Percentiles rank a stretch among this genome's conserved stretches.
phyloP scores from a whole-genome alignment of 805 yeast genomes.

The Candida tibetensis region DNA sequence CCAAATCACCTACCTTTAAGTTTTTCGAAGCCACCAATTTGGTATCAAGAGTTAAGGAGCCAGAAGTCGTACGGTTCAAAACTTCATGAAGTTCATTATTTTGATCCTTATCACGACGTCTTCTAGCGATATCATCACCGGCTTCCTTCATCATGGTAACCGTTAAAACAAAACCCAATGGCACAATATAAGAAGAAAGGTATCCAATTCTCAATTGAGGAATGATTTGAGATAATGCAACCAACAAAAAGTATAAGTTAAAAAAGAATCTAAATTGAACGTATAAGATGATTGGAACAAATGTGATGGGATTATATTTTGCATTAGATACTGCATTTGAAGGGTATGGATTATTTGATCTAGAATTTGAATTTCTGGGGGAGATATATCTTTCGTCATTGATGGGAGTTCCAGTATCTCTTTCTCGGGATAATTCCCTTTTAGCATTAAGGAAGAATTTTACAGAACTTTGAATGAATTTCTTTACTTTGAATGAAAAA shows the following conservation, averaged over 20 bases:
- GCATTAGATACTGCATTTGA: constrained; percentile 90
- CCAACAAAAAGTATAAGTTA: constrained; percentile 86
- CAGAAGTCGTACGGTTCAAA: constrained; percentile 29
- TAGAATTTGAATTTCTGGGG: constrained; percentile 26
- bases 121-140: constrained; percentile 84
- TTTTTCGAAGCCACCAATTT: constrained; percentile 49
- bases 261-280: constrained; percentile 97
- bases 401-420: constrained; percentile 8
- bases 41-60: constrained; percentile 20
- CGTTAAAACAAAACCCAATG: constrained; percentile 84
- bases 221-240: constrained; percentile 88
- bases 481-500: constrained; percentile 9
- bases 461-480: constrained; percentile 10
- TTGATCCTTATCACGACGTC: constrained; percentile 86
- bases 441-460: constrained; percentile 24
- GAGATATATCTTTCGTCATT: constrained; percentile 36
- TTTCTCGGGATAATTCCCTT: constrained; percentile 24
- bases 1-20: constrained; percentile 83
- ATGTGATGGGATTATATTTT: constrained; percentile 83
- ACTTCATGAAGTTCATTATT: constrained; percentile 82
- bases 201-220: constrained; percentile 93
- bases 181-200: constrained; percentile 87
- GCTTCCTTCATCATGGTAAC: constrained; percentile 97
- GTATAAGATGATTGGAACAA: constrained; percentile 82
- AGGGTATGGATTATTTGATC: constrained; percentile 26